Base-by-base conservation (phyloP, 2,329 filamentous ascomycete species). In the Trichoderma oligosporum region DNA sequence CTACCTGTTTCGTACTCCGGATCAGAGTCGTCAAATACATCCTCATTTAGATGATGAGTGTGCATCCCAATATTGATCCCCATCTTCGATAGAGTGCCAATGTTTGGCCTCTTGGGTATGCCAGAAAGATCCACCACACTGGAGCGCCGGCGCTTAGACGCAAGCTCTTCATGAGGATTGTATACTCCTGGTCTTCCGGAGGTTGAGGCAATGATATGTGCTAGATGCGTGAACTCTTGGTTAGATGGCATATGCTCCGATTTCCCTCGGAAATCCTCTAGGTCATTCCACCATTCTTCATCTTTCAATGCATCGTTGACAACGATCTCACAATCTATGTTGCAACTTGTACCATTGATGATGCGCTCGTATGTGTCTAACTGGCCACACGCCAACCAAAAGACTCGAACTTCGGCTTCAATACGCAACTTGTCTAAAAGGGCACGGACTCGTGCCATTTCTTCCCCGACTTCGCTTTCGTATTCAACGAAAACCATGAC, bases 401-500 rank as follows among this genome's bases (percentile, higher is more conserved):
- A 91, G 1, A 95, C 91, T 12, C 87, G 72, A 0, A 95, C 82
- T 61, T 90, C 79, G 3, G 90, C 91, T 60, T 91, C 83, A 46
- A 96, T 96, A 14, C 91, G 80, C 7, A 96, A 72, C 68, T 93
- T 95, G 20, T 89, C 87, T 1, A 96, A 77, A 2, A 96, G 76
- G 1, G 86, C 83, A 59, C 83, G 83, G 14, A 95, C 86, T 57
- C 90, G 78, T 1, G 80, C 82, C 33, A 83, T 78, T 70, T 96
- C 91, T 70, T 95, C 88, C 36, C 87, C 83, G 0, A 96, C 86
- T 63, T 96, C 91, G 24, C 79, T 84, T 68, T 94, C 89, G 63
- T 95, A 95, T 67, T 96, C 91, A 18, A 96, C 91, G 69, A 96
- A 96, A 0, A 95, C 90, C 54, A 88, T 83, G 4, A 96, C 88